Evolutionary conservation across 306 rosid species (phyloP).

Genomic region (Vigna nakashimae): DNA sequence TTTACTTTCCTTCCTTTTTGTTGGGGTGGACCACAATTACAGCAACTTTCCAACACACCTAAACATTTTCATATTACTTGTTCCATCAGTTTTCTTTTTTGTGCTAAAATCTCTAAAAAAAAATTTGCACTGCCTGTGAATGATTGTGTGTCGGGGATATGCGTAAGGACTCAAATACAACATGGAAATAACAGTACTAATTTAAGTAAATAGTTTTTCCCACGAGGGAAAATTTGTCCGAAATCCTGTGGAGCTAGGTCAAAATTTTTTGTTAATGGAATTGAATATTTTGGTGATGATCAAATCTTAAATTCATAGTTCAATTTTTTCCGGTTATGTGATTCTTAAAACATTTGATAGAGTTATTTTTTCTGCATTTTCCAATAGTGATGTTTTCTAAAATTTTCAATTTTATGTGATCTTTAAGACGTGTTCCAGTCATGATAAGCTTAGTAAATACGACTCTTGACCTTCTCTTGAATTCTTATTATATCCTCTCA

Average conservation of each 20-base stretch:
- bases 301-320: not conserved
- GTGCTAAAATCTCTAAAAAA: too few species aligned
- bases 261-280: not conserved
- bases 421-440: conserved; percentile 4
- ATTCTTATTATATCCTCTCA: conserved; percentile 4
- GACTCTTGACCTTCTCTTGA: not conserved
- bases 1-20: not conserved
- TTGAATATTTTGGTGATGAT: not conserved
- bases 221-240: not conserved
- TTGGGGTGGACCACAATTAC: not conserved
- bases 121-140: not conserved
- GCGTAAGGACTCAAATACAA: not conserved
- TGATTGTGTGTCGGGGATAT: not conserved
- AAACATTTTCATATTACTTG: not conserved
- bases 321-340: conserved; percentile 28
- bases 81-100: not conserved
- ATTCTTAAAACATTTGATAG: not conserved
- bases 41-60: not conserved
- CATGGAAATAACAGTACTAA: not conserved
- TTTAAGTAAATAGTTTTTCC: not conserved
- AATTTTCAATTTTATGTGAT: conserved; percentile 13
- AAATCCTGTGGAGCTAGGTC: not conserved
- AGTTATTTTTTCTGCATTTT: not conserved
- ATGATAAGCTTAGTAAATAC: not conserved
- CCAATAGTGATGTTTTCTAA: not conserved